phyloP scores from a whole-genome alignment of 2,329 filamentous ascomycete species.

The Fusarium napiforme region DNA sequence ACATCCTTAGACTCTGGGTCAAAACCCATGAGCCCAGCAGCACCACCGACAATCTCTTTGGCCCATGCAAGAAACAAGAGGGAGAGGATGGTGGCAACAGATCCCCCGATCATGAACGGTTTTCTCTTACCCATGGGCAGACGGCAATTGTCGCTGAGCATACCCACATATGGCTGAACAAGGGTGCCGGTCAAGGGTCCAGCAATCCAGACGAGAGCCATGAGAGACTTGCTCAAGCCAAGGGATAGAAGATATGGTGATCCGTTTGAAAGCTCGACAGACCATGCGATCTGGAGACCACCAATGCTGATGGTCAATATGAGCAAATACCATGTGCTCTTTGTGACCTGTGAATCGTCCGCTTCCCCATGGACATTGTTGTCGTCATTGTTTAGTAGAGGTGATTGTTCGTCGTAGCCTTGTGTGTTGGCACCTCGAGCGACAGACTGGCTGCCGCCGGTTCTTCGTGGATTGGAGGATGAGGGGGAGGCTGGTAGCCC shows the following conservation, averaged over 20 bases:
- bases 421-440: constrained; percentile 26
- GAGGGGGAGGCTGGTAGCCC: constrained; percentile 14
- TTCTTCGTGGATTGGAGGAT: constrained; percentile 18
- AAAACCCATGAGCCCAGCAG: constrained; percentile 77
- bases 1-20: constrained; percentile 72
- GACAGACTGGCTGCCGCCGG: constrained; percentile 24
- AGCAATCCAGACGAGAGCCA: constrained; percentile 87
- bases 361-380: constrained; percentile 13
- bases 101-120: constrained; percentile 81
- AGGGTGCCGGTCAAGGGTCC: constrained; percentile 81
- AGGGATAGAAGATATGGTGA: constrained; percentile 85
- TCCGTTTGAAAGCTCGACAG: constrained; percentile 92
- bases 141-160: constrained; percentile 82
- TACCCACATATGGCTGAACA: constrained; percentile 85
- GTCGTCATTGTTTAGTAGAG: constrained; percentile 41
- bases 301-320: constrained; percentile 88
- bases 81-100: constrained; percentile 72
- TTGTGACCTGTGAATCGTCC: constrained; percentile 68
- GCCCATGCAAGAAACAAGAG: constrained; percentile 80
- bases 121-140: constrained; percentile 80
- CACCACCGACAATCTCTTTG: constrained; percentile 74
- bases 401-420: constrained; percentile 46
- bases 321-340: constrained; percentile 86
- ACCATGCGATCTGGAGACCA: constrained; percentile 94
- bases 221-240: constrained; percentile 83